Conservation (phyloP, 441 rosid genomes). For the Corymbia citriodora region DNA sequence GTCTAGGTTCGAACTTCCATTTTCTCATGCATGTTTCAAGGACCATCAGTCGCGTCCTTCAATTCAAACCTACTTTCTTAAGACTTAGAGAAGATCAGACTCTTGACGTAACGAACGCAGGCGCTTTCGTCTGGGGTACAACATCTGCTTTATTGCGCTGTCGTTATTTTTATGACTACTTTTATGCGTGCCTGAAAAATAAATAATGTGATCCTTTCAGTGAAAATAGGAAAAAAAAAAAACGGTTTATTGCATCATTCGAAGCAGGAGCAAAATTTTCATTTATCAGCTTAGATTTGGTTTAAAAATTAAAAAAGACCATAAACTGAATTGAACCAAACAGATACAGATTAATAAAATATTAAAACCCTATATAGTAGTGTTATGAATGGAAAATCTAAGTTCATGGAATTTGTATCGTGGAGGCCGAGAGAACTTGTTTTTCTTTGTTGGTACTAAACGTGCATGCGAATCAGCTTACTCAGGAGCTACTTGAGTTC, state of each 20-base stretch:
- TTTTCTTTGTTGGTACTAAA: background rate
- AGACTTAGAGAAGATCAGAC: background rate
- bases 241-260: background rate
- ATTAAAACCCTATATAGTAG: background rate
- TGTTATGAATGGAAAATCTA: background rate
- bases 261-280: background rate
- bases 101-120: background rate
- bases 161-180: background rate
- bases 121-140: background rate
- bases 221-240: background rate
- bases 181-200: background rate
- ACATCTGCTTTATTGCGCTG: background rate
- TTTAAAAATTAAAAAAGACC: background rate
- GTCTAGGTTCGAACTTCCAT: background rate
- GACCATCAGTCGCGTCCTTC: background rate
- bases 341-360: background rate
- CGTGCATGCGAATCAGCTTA: background rate
- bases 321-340: background rate
- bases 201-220: background rate
- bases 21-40: background rate
- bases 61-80: background rate
- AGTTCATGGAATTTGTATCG: background rate
- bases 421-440: background rate
- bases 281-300: background rate
- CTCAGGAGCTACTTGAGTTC: background rate